These are phyloP conservation scores for Dillenia suffruticosa DNA, from an alignment of 164 flowering plant species.

Conservation along the genomic window DNA sequence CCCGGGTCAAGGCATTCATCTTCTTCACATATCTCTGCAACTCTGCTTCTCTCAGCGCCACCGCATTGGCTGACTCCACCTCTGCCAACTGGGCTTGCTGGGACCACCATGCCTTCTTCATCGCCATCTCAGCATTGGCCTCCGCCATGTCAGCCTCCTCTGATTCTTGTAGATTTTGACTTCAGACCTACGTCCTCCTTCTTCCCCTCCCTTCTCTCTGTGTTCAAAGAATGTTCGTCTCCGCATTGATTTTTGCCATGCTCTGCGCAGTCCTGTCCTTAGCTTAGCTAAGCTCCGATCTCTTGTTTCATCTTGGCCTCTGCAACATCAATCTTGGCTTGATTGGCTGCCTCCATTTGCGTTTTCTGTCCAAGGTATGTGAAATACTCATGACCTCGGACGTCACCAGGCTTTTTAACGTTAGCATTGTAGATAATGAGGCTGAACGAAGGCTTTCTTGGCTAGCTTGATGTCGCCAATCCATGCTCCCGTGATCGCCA, in stretches of 20 bases:
- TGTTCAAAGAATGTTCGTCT: slow-evolving; percentile 16
- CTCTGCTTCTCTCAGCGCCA: slow-evolving; percentile 25
- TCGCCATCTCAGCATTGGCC: slow-evolving; percentile 23
- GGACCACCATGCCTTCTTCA: slow-evolving; percentile 22
- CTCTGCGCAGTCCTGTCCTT: slow-evolving; percentile 24
- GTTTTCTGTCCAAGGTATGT: slow-evolving; percentile 40
- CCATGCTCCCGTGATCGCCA: slow-evolving; percentile 22
- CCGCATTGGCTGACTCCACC: slow-evolving; percentile 24
- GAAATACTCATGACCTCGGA: slow-evolving; percentile 37
- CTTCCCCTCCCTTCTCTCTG: slow-evolving; percentile 25
- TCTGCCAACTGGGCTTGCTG: slow-evolving; percentile 19
- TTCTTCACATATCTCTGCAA: slow-evolving; percentile 24
- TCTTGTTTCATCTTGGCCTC: slow-evolving; percentile 28
- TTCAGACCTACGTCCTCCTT: slow-evolving; percentile 21
- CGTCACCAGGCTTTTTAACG: slow-evolving; percentile 37
- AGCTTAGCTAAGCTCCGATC: slow-evolving; percentile 20
- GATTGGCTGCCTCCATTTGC: slow-evolving; percentile 40
- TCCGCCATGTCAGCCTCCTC: slow-evolving; percentile 27
- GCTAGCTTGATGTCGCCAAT: slow-evolving; percentile 22
- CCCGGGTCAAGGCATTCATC: slow-evolving; percentile 20
- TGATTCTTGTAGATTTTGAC: slow-evolving; percentile 25
- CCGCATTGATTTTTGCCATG: slow-evolving; percentile 23
- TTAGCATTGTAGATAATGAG: slow-evolving; percentile 38
- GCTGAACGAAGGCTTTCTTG: slow-evolving; percentile 27
- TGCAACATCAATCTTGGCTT: slow-evolving; percentile 22